Conservation (phyloP, 371 early-diverging fungal species). For the Zancudomyces culisetae region DNA sequence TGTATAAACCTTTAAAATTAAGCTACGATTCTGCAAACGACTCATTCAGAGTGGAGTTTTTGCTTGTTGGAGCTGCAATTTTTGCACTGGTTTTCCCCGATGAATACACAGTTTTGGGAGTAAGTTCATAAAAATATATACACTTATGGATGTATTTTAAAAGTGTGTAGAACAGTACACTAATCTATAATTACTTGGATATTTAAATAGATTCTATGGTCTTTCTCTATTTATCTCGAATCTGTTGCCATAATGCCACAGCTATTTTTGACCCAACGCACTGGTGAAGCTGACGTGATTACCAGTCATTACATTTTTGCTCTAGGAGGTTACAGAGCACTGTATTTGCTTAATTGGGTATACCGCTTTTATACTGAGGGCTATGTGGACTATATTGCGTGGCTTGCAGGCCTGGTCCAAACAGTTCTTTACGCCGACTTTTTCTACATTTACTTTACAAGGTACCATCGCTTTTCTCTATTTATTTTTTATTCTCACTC, state of each 20-base stretch:
- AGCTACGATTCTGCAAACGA: conserved; percentile 86
- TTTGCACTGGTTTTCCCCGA: conserved; percentile 53
- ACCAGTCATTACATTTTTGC: conserved; percentile 97
- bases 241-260: conserved; percentile 97
- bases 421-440: conserved; percentile 95
- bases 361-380: conserved; percentile 62
- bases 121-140: too few species aligned
- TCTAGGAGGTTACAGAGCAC: conserved; percentile 87
- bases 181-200: background rate
- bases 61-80: conserved; percentile 45
- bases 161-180: background rate
- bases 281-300: conserved; percentile 96
- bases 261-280: conserved; percentile 85
- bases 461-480: background rate
- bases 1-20: conserved; percentile 67
- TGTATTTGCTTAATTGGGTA: conserved; percentile 94
- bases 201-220: conserved; percentile 57
- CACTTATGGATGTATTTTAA: too few species aligned
- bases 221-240: conserved; percentile 93
- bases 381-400: conserved; percentile 39
- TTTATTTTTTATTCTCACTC: background rate
- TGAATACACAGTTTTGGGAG: conserved; percentile 37
- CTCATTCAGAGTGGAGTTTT: conserved; percentile 73
- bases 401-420: conserved; percentile 81
- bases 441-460: conserved; percentile 88